Evolutionary conservation across 345 rosid genomes (phyloP), one percentile per base, ranked within the genome.

Genomic region (Aethionema arabicum): DNA sequence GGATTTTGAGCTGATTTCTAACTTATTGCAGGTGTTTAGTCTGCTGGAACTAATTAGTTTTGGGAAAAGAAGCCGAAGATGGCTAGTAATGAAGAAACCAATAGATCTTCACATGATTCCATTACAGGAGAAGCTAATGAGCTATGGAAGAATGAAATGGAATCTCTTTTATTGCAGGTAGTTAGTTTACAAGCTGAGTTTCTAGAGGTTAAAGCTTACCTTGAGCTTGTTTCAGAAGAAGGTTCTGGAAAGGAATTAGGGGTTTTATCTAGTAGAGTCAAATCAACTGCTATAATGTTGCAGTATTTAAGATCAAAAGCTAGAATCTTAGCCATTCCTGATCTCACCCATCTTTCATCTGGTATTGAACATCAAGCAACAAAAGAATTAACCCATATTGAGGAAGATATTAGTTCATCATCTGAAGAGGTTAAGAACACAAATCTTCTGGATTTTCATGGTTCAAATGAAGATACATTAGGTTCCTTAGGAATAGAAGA

Each of bases 251-350:
- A 81, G 73, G 98, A 88, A 62, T 42, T 86, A 58, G 85, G 82
- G 52, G 83, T 85, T 73, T 92, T 88, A 47, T 82, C 87, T 77
- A 72, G 70, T 59, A 85, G 88, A 56, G 83, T 85, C 48, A 88
- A 81, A 78, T 59, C 80, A 13, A 77, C 85, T 16, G 84, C 86
- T 7, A 77, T 78, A 21, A 35, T 87, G 31, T 60, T 90, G 74
- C 76, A 87, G 14, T 90, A 79, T 78, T 76, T 93, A 72, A 85
- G 83, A 78, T 82, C 95, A 56, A 87, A 83, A 72, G 97, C 92
- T 42, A 78, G 82, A 63, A 55, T 78, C 68, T 74, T 92, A 77
- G 79, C 83, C 12, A 64, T 80, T 64, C 85, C 96, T 40, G 85
- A 84, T 73, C 73, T 89, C 59, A 83, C 87, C 5, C 79, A 74